phyloP scores from a whole-genome alignment of 495 filamentous ascomycete genomes.

The Penicillium alfredii region DNA sequence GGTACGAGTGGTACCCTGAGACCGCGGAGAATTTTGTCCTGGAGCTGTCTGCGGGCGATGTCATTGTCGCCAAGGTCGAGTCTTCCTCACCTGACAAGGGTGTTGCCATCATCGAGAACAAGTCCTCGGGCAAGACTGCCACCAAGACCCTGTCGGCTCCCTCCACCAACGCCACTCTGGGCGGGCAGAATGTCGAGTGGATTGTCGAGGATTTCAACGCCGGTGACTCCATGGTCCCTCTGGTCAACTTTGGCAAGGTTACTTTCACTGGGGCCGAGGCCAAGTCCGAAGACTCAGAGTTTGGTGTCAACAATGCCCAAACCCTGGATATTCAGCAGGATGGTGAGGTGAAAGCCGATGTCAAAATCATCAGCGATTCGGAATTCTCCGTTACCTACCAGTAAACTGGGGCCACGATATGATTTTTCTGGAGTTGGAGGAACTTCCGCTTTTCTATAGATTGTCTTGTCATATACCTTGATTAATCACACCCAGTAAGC shows the following conservation, averaged over 20 bases:
- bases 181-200: conserved; percentile 54
- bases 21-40: conserved; percentile 52
- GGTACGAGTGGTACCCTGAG: conserved; percentile 63
- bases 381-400: conserved; percentile 30
- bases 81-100: conserved; percentile 44
- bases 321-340: conserved; percentile 50
- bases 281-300: conserved; percentile 17
- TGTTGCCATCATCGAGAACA: conserved; percentile 51
- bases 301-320: conserved; percentile 36
- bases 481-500: too few species aligned
- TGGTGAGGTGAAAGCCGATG: conserved; percentile 41
- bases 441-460: too few species aligned
- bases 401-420: conserved; percentile 3
- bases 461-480: too few species aligned
- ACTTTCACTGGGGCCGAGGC: conserved; percentile 43
- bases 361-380: conserved; percentile 33
- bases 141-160: conserved; percentile 44
- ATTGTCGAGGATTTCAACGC: conserved; percentile 59
- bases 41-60: conserved; percentile 48
- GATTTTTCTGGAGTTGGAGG: conserved; percentile 2
- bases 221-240: conserved; percentile 40
- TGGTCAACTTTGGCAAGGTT: conserved; percentile 50
- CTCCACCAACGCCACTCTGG: conserved; percentile 28
- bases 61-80: conserved; percentile 49
- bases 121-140: conserved; percentile 47